Percentiles rank a stretch among this genome's conserved stretches.
These are phyloP conservation scores for Peronospora destructor DNA, from an alignment of 352 stramenopile species.

Conservation along the genomic window DNA sequence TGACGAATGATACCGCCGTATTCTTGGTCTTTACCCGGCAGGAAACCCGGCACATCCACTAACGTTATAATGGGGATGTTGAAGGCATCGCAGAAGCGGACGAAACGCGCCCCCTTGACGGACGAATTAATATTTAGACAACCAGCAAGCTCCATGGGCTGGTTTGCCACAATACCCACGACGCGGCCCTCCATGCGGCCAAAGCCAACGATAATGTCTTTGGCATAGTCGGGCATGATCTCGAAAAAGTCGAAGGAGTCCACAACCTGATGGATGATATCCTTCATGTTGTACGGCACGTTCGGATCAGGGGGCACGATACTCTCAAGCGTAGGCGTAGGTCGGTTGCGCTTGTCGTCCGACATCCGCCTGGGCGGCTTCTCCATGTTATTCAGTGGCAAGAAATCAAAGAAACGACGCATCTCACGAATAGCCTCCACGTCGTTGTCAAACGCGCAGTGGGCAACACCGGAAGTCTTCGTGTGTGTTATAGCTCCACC, in stretches of 20 bases:
- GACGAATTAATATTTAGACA: slow-evolving; percentile 97
- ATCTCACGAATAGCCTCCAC: slow-evolving; percentile 91
- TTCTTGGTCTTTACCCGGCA: slow-evolving; percentile 93
- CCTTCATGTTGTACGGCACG: slow-evolving; percentile 97
- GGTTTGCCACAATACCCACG: slow-evolving; percentile 96
- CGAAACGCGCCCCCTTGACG: slow-evolving; percentile 95
- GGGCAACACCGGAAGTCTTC: slow-evolving; percentile 91
- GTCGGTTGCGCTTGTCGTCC: slow-evolving; percentile 83
- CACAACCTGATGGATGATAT: slow-evolving; percentile 92
- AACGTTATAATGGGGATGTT: slow-evolving; percentile 98
- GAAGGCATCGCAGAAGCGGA: slow-evolving; percentile 97
- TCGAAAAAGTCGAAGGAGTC: slow-evolving; percentile 96
- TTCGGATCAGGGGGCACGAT: slow-evolving; percentile 96
- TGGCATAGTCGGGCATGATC: slow-evolving; percentile 94
- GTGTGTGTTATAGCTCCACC: slow-evolving; percentile 94
- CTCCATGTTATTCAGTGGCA: slow-evolving; percentile 91
- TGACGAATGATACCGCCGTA: slow-evolving; percentile 93
- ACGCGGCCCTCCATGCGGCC: slow-evolving; percentile 93
- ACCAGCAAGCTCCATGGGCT: slow-evolving; percentile 93
- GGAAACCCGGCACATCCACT: slow-evolving; percentile 97
- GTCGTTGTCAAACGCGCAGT: slow-evolving; percentile 95
- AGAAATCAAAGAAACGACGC: slow-evolving; percentile 92
- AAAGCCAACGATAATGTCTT: slow-evolving; percentile 97
- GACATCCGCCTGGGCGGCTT: slow-evolving; percentile 73
- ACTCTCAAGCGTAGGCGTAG: slow-evolving; percentile 83